A percentile compares a stretch with the other conserved stretches of the same genome.
Evolutionary conservation across 1,284 basidiomycete genomes (phyloP).

Genomic region (Wallemia mellicola): DNA sequence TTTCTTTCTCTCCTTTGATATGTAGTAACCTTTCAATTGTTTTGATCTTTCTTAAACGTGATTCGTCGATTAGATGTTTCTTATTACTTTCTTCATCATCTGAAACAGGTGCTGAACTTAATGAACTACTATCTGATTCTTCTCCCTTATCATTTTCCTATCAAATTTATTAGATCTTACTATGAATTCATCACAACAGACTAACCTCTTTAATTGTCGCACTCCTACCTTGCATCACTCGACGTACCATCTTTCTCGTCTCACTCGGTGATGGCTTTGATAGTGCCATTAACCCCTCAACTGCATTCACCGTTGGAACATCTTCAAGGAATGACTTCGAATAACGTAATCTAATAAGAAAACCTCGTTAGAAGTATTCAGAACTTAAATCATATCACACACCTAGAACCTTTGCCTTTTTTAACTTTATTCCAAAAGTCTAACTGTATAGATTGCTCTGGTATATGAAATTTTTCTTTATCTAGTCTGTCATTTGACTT

Average conservation of each 20-base stretch:
- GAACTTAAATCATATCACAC: too few species aligned
- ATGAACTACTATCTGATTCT: not conserved
- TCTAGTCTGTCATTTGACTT: conserved; percentile 8
- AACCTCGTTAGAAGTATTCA: too few species aligned
- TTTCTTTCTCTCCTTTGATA: not conserved
- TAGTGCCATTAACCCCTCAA: not conserved
- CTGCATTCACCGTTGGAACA: not conserved
- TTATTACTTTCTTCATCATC: not conserved
- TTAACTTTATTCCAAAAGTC: conserved; percentile 75
- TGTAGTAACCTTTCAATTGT: not conserved
- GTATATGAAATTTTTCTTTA: conserved; percentile 61
- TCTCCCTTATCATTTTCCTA: not conserved
- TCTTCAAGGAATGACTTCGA: not conserved
- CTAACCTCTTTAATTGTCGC: not conserved
- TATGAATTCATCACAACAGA: not conserved
- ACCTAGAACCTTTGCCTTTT: not conserved
- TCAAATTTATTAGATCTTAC: not conserved
- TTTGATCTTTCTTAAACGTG: not conserved
- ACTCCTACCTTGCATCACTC: not conserved
- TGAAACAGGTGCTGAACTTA: not conserved
- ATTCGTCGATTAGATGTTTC: not conserved
- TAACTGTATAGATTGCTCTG: conserved; percentile 62
- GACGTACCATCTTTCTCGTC: not conserved
- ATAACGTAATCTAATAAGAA: too few species aligned
- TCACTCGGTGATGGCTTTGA: not conserved